Evolutionary conservation across 352 stramenopile genomes (phyloP), one percentile per base, ranked within the genome.

Genomic region (Discostella stelligera): DNA sequence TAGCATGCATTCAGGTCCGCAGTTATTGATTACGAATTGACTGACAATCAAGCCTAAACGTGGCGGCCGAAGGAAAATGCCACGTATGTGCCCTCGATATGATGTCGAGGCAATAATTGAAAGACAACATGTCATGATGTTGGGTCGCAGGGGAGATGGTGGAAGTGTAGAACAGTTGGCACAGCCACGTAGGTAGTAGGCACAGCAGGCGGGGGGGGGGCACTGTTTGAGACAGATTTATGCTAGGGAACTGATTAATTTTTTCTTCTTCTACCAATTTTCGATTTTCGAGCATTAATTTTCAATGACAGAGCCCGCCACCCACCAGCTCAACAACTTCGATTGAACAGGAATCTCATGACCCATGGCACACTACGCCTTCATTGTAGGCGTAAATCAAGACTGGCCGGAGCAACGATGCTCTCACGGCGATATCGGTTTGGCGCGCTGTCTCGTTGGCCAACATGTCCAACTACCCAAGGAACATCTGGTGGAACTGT

Each of bases 381-480:
- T 61, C 46, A 77, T 82, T 62, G 61, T 82, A 11, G 74, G 74
- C 9, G 56, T 50, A 6, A 77, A 77, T 14, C 53, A 77, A 30
- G 74, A 82, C 23, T 82, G 74, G 74, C 68, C 60, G 21, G 74
- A 82, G 61, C 74, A 82, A 50, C 30, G 74, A 30, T 65, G 30
- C 27, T 46, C 49, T 6, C 48, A 41, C 10, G 74, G 74, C 32
- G 74, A 82, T 32, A 82, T 76, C 23, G 74, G 59, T 3, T 39
- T 82, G 10, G 66, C 66, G 21, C 63, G 68, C 1, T 82, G 74
- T 48, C 74, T 82, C 2, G 7, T 44, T 14, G 14, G 27, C 4
- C 6, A 46, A n/a, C 27, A 68, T 44, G 44, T 60, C 13, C 52
- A 58, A 11, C 46, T 82, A 27, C 60, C 66, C 16, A 82, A 66